phyloP scores from a whole-genome alignment of 768 basidiomycete species.

The Calvatia gigantea region DNA sequence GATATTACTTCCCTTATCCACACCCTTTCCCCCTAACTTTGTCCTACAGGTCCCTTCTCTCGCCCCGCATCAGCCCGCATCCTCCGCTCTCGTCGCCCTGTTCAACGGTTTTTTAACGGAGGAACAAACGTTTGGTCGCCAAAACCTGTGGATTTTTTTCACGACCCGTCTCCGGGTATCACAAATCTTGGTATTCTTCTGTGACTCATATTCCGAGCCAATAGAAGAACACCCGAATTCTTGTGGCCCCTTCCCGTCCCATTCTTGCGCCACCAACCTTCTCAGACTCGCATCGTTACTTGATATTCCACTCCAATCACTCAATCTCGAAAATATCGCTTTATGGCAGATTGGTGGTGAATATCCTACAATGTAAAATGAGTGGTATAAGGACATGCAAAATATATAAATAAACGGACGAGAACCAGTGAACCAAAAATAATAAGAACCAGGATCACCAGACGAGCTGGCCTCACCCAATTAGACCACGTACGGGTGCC shows the following conservation, averaged over 20 bases:
- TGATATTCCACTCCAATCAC: too few relatives aligned
- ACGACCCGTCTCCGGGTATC: constrained; percentile 1
- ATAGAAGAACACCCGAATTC: neutral
- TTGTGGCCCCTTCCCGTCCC: neutral
- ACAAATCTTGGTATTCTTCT: neutral
- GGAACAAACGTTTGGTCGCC: neutral
- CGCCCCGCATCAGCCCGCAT: neutral
- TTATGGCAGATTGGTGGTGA: neutral
- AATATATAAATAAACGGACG: neutral
- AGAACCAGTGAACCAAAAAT: neutral
- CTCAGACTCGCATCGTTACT: too few relatives aligned
- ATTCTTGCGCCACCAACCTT: too few relatives aligned
- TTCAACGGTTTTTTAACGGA: neutral
- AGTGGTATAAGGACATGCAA: neutral
- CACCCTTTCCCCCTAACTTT: too few relatives aligned
- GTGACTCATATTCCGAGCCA: neutral
- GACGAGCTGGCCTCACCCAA: neutral
- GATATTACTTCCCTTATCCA: neutral
- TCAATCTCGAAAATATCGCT: neutral
- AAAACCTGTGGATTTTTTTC: neutral
- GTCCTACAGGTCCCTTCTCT: too few relatives aligned
- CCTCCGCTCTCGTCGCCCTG: neutral
- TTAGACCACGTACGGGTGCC: neutral
- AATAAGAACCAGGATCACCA: constrained; percentile 8
- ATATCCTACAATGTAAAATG: neutral